Conservation (phyloP, 345 rosid species). For the Lagerstroemia speciosa region DNA sequence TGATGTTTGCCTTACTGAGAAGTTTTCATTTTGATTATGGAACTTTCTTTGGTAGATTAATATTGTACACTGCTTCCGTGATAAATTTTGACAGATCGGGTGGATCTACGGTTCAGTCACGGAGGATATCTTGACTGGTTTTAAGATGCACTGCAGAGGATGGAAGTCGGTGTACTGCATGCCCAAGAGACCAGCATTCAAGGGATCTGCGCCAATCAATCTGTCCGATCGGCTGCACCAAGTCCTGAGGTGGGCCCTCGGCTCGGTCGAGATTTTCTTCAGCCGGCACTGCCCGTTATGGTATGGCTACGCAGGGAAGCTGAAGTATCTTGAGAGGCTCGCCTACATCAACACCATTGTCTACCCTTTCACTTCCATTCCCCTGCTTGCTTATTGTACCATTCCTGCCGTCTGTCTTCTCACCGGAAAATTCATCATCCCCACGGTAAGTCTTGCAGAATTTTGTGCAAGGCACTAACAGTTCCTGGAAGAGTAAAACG, state of each 20-base stretch:
- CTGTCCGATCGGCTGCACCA: conserved; percentile 84
- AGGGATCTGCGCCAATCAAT: conserved; percentile 94
- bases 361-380: conserved; percentile 93
- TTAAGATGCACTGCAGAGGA: conserved; percentile 96
- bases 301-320: conserved; percentile 92
- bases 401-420: conserved; percentile 92
- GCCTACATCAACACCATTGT: conserved; percentile 89
- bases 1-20: background rate
- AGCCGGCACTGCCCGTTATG: conserved; percentile 93
- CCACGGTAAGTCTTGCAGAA: conserved; percentile 44
- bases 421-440: conserved; percentile 87
- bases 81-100: conserved; percentile 50
- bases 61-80: too few species aligned
- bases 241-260: conserved; percentile 94
- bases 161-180: conserved; percentile 85
- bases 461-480: too few species aligned
- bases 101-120: conserved; percentile 98
- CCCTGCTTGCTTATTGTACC: conserved; percentile 80
- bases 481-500: too few species aligned
- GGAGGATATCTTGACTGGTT: conserved; percentile 78
- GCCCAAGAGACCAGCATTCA: conserved; percentile 81
- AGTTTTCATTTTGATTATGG: background rate
- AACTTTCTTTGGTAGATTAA: too few species aligned
- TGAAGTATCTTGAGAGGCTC: conserved; percentile 81
- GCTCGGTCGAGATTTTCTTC: conserved; percentile 89